Base-by-base conservation (phyloP, 192 early-diverging fungal species). In the Spinellus fusiger region DNA sequence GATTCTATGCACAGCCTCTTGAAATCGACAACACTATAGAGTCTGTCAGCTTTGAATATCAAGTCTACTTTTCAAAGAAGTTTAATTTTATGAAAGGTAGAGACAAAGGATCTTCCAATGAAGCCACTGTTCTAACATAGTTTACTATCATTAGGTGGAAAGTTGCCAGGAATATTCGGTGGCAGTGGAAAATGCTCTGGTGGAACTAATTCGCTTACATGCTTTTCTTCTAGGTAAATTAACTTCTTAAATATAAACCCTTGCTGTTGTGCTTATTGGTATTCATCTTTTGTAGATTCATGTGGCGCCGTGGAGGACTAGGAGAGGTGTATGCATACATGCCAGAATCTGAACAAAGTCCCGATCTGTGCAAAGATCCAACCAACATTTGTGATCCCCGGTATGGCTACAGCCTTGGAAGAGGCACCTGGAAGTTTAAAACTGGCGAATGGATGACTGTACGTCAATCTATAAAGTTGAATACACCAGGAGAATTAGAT, bases 121-220 rank as follows among this genome's bases (percentile, higher is more conserved):
- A 9, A 37, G 18, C 15, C 28, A 16, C 4, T 23, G 26, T 46
- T 29, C 16, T 22, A 25, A 23, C 12, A 31, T 25, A 40, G 23
- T 29, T 35, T 25, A 66, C 22, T 22, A 27, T 27, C 25, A 34
- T 27, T 54, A 72, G 71, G 81, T 49, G 82, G 82, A n/a, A 84
- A 84, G 29, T 60, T 84, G 12, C 80, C 82, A 28, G 80, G 82
- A 20, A 49, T 82, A n/a, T 82, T 78, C 68, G 81, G 72, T 46
- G 81, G 81, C 28, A 65, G 66, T 22, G 32, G 56, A 9, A 59
- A 70, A 34, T 84, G 82, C 62, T 69, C 64, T 58, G 82, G 77
- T 16, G 82, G 82, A 31, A 70, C 78, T 50, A 53, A 61, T 13
- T 73, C 80, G 5, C 48, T 29, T 26, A 61, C 58, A 44, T 84